A percentile compares a stretch with the other conserved stretches of the same genome.
Conservation (phyloP, 139 green algal genomes). For the Spirogloea muscicola region DNA sequence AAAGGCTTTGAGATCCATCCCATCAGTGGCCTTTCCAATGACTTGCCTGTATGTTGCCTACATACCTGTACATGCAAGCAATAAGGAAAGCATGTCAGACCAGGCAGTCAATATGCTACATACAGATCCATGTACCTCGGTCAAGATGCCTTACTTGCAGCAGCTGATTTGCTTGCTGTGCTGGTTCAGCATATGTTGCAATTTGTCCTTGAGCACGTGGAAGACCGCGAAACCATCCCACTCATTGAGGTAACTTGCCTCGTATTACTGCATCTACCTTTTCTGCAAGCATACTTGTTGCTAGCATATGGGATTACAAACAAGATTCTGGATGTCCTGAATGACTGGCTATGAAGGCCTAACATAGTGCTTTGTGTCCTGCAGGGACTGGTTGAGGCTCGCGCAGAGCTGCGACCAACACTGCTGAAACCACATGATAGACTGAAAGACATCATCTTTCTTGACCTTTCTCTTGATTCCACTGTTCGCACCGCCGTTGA, state of each 20-base stretch:
- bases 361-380: no score
- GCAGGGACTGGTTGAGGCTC: constrained; percentile 71
- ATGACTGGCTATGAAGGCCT: no score
- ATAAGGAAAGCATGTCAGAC: no score
- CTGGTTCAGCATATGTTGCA: constrained; percentile 38
- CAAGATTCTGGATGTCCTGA: no score
- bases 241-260: constrained; percentile 77
- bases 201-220: constrained; percentile 34
- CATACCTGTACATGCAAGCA: no score
- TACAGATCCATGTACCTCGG: no score
- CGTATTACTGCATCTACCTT: no score
- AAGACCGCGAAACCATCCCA: constrained; percentile 52
- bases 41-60: constrained; percentile 21
- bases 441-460: constrained; percentile 85
- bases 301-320: no score
- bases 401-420: constrained; percentile 68
- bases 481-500: constrained; percentile 72
- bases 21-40: constrained; percentile 35
- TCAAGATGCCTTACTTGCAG: no score
- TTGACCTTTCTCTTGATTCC: constrained; percentile 93
- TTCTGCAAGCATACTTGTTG: no score
- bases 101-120: no score
- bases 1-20: constrained; percentile 35
- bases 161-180: no score
- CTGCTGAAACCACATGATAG: constrained; percentile 56